Conservation (phyloP, 495 filamentous ascomycete species). For the Annulohypoxylon maeteangense region DNA sequence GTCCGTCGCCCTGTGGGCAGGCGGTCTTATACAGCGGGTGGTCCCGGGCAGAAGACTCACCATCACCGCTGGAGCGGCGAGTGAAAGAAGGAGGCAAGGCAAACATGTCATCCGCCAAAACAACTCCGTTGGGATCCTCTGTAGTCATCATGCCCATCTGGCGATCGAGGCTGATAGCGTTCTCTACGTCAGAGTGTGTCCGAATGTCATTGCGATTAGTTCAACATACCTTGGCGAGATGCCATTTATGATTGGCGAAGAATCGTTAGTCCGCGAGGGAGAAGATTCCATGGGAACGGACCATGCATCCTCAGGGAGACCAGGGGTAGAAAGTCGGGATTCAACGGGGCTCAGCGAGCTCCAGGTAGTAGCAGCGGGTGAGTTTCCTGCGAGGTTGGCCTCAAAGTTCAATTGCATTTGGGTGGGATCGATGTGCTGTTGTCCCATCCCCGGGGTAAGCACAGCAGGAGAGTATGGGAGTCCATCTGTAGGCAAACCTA, state of each 20-base stretch:
- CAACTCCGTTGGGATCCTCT: slow-evolving; percentile 56
- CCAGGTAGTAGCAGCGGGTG: slow-evolving; percentile 58
- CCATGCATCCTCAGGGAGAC: slow-evolving; percentile 58
- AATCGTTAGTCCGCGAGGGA: slow-evolving; percentile 57
- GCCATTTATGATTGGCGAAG: slow-evolving; percentile 58
- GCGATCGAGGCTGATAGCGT: slow-evolving; percentile 47
- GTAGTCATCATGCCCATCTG: slow-evolving; percentile 54
- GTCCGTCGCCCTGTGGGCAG: slow-evolving; percentile 72
- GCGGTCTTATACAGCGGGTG: slow-evolving; percentile 81
- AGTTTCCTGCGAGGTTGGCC: slow-evolving; percentile 53
- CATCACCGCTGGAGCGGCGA: slow-evolving; percentile 60
- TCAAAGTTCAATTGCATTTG: slow-evolving; percentile 60
- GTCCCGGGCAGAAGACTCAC: slow-evolving; percentile 73
- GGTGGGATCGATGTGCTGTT: slow-evolving; percentile 54
- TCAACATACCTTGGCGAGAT: slow-evolving; percentile 62
- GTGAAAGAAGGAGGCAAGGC: slow-evolving; percentile 56
- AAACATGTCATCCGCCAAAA: slow-evolving; percentile 57
- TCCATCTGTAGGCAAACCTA: slow-evolving; percentile 54
- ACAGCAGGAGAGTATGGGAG: slow-evolving; percentile 54
- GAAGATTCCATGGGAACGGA: slow-evolving; percentile 55
- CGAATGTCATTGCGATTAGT: slow-evolving; percentile 35
- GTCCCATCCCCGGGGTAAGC: slow-evolving; percentile 50
- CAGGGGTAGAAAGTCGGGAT: slow-evolving; percentile 61
- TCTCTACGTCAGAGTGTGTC: slow-evolving; percentile 44
- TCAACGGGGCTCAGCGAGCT: slow-evolving; percentile 61